These are phyloP conservation scores for Chenopodium berlandieri DNA, from an alignment of 148 eudicot genomes.

Conservation along the genomic window DNA sequence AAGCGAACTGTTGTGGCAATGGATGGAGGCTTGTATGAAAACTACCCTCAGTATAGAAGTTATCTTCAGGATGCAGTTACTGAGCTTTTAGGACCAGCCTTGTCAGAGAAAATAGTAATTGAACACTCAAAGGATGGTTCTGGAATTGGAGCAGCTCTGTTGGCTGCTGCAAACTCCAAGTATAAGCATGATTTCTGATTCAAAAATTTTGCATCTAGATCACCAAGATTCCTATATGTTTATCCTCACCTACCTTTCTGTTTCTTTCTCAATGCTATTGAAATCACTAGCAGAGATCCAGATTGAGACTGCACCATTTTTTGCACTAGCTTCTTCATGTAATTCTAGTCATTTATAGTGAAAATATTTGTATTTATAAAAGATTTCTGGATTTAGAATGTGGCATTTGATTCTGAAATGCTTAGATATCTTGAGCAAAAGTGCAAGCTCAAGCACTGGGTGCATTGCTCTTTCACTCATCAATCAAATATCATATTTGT, in stretches of 20 bases:
- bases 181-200: slow-evolving; percentile 35
- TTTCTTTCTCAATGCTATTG: neutral
- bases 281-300: neutral
- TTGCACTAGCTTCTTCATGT: neutral
- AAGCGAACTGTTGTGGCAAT: slow-evolving; percentile 79
- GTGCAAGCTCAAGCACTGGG: neutral
- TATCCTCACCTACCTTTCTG: neutral
- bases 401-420: neutral
- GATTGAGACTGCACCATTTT: slow-evolving; percentile 1
- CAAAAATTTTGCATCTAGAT: neutral
- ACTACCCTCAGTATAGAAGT: slow-evolving; percentile 60
- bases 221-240: neutral
- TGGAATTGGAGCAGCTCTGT: slow-evolving; percentile 84
- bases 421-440: neutral
- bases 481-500: neutral
- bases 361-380: neutral
- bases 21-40: slow-evolving; percentile 83
- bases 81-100: slow-evolving; percentile 54
- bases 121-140: slow-evolving; percentile 77
- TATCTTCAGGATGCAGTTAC: slow-evolving; percentile 58
- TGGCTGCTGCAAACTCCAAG: slow-evolving; percentile 73
- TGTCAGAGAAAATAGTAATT: slow-evolving; percentile 49
- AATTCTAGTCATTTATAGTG: neutral
- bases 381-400: neutral
- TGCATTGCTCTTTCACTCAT: neutral